Evolutionary conservation across 306 rosid genomes (phyloP), one percentile per base, ranked within the genome.

Genomic region (Dryas octopetala): DNA sequence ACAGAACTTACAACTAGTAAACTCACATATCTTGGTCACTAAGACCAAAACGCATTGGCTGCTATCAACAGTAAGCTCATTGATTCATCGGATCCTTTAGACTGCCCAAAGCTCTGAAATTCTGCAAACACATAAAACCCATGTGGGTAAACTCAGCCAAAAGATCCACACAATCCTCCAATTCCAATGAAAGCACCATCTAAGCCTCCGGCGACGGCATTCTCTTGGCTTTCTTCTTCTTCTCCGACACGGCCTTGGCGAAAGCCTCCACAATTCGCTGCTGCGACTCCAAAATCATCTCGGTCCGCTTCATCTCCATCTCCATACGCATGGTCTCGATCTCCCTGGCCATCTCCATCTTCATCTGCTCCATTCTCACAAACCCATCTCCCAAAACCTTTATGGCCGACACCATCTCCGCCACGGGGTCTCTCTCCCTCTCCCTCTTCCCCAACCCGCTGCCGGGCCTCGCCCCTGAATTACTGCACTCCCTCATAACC

Each of bases 291-390:
- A 96, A 75, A 74, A 96, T 92, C 98, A 92, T 92, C 87, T 92
- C 93, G 0, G 97, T 92, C 41, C 98, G 87, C 78, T 96, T 96
- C 90, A 92, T 90, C 79, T 96, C 99, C 98, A 92, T 96, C 41
- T 96, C 99, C 98, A 92, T 92, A 69, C 99, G 63, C 90, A 86
- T 92, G 0, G 87, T 72, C 50, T 96, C 99, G 4, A 96, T 89
- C 80, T 96, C 97, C 76, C 92, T 89, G 0, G 98, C 96, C 99
- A 92, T 96, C 81, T 96, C 98, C 92, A 96, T 96, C 87, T 92
- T 96, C 96, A 89, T 96, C 81, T 93, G 86, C 74, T 96, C 99
- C 91, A 88, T 89, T 57, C 90, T 90, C 75, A 92, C 97, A 73
- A 96, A 92, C 63, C 99, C 99, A 80, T 96, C 99, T 48, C 98